A percentile compares a stretch with the other conserved stretches of the same genome.
Evolutionary conservation across 2,329 filamentous ascomycete genomes (phyloP).

Genomic region (Alternaria metachromatica): DNA sequence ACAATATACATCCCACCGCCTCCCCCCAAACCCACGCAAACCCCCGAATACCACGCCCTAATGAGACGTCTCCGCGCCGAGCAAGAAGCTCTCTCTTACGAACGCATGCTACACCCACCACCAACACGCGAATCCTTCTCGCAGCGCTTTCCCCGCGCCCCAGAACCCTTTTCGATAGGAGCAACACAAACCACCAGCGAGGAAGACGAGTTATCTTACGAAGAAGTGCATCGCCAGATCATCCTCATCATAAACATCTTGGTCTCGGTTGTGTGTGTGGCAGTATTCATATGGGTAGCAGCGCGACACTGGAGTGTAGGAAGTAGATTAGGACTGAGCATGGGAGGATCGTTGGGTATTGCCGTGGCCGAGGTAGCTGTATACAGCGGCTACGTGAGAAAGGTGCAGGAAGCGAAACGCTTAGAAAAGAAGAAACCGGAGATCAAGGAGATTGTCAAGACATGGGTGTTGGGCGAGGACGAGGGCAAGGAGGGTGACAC

Average conservation of each 20-base stretch:
- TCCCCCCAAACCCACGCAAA: slow-evolving; percentile 70
- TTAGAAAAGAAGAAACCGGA: slow-evolving; percentile 68
- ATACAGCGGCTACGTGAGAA: slow-evolving; percentile 76
- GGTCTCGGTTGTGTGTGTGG: slow-evolving; percentile 81
- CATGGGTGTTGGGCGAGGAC: slow-evolving; percentile 65
- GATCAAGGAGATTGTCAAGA: slow-evolving; percentile 72
- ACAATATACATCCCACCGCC: slow-evolving; percentile 80
- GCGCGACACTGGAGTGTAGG: slow-evolving; percentile 78
- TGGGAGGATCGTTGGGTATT: slow-evolving; percentile 73
- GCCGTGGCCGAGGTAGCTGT: slow-evolving; percentile 79
- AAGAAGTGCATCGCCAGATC: slow-evolving; percentile 80
- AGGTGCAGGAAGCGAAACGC: slow-evolving; percentile 71
- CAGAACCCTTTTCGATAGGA: slow-evolving; percentile 57
- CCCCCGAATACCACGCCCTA: slow-evolving; percentile 81
- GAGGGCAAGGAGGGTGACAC: slow-evolving; percentile 17
- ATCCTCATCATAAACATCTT: slow-evolving; percentile 89
- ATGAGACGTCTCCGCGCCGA: slow-evolving; percentile 85
- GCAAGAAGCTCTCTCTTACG: slow-evolving; percentile 82
- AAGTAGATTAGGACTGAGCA: slow-evolving; percentile 71
- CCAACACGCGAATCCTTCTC: slow-evolving; percentile 64
- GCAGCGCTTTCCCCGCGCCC: slow-evolving; percentile 62
- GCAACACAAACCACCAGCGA: slow-evolving; percentile 49
- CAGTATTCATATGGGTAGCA: slow-evolving; percentile 77
- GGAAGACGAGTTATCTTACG: slow-evolving; percentile 70
- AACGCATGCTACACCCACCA: slow-evolving; percentile 74